phyloP scores from a whole-genome alignment of 2,329 filamentous ascomycete species.

The Cladosporium sp. region DNA sequence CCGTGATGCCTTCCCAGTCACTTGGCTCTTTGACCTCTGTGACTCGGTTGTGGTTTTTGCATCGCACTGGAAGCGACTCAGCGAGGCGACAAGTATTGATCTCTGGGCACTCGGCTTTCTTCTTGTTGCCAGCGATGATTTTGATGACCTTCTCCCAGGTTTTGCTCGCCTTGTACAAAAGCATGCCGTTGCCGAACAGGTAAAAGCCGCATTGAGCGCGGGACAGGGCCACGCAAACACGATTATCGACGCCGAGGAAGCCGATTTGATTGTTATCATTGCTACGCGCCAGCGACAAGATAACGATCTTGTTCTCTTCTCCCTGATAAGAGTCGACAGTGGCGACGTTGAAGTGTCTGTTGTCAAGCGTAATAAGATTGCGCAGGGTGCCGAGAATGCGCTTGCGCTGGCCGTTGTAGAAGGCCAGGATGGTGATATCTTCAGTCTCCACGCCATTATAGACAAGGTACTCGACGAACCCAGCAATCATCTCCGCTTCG shows the following conservation, averaged over 20 bases:
- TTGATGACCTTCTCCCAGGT: constrained; percentile 26
- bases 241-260: constrained; percentile 64
- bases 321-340: constrained; percentile 90
- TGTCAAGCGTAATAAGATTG: constrained; percentile 12
- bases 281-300: constrained; percentile 76
- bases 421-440: constrained; percentile 76
- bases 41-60: constrained; percentile 24
- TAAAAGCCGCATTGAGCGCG: constrained; percentile 76
- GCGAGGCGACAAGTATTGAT: constrained; percentile 21
- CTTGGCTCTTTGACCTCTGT: constrained; percentile 36
- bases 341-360: constrained; percentile 51
- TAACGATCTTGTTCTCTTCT: constrained; percentile 79
- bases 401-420: constrained; percentile 80
- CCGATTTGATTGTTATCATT: constrained; percentile 57
- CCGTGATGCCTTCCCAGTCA: constrained; percentile 51
- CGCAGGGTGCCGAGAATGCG: constrained; percentile 51
- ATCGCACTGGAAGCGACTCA: constrained; percentile 21
- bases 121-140: constrained; percentile 23
- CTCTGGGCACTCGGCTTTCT: constrained; percentile 15
- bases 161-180: constrained; percentile 30
- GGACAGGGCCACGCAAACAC: constrained; percentile 59
- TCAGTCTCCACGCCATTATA: constrained; percentile 57
- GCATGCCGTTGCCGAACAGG: constrained; percentile 71
- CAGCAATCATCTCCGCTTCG: constrained; percentile 73
- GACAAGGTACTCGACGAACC: constrained; percentile 66